Base-by-base conservation (phyloP, 441 rosid species). In the Kokia cookei region DNA sequence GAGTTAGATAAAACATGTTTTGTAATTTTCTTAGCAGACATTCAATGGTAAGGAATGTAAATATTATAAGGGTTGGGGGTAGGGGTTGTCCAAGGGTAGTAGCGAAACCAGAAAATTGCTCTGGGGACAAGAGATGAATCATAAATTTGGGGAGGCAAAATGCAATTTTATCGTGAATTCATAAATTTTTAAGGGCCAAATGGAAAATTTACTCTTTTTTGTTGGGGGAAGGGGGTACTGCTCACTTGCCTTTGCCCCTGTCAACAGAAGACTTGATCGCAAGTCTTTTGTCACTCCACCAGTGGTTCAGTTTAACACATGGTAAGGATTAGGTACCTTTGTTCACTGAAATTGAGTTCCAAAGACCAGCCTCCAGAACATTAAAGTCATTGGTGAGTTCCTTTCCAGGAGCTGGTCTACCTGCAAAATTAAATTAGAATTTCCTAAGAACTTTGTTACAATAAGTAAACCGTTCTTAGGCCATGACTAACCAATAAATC, bases 301-400 rank as follows among this genome's bases (percentile, higher is more conserved):
- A 6, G 7, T 35, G 6, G 40, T 35, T 6, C 40, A 35, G 40
- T 35, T 35, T 35, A 35, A 35, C 40, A 35, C 40, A 57, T 9
- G 50, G 40, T 47, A 55, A 72, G 65, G 27, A 62, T 59, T 60
- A 29, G 76, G 24, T 91, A 91, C 98, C 98, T 78, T 93, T 93
- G 86, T 90, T 86, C 64, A 86, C 75, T 69, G 97, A 93, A 65
- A 93, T 83, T 5, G 93, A 90, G 75, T 88, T 91, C 97, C 97
- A 91, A n/a, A 91, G 88, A 79, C 94, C 88, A 61, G 96, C 94
- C 82, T 91, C 98, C 71, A 93, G 66, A 78, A 91, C 93, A 80
- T 91, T 93, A 79, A 79, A 90, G 61, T 93, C 98, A 73, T 83
- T 82, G 35, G 94, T 88, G 17, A 93, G 98, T 83, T 91, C 98